phyloP scores from a whole-genome alignment of 1,284 basidiomycete genomes.

The Ganoderma lingzhi region DNA sequence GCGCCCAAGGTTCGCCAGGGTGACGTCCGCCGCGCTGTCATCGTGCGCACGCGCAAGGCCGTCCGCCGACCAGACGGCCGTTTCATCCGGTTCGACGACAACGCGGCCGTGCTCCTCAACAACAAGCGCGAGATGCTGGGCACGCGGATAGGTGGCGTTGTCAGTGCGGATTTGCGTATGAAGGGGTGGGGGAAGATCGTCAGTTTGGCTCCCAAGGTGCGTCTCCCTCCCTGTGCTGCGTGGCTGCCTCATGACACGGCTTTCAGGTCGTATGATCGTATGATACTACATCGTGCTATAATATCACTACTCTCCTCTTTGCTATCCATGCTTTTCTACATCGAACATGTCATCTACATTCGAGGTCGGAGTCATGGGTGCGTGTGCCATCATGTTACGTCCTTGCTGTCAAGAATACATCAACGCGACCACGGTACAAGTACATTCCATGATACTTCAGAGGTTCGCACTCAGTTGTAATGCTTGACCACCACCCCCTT shows the following conservation, averaged over 20 bases:
- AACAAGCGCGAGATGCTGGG: slow-evolving; percentile 98
- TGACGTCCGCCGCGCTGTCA: slow-evolving; percentile 90
- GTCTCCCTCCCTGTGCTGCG: slow-evolving; percentile 18
- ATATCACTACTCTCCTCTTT: background rate
- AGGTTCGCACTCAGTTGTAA: slow-evolving; percentile 43
- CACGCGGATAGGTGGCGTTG: slow-evolving; percentile 93
- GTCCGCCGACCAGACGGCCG: slow-evolving; percentile 89
- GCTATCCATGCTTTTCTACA: background rate
- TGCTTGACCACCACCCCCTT: slow-evolving; percentile 53
- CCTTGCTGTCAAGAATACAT: background rate
- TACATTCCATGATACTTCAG: background rate
- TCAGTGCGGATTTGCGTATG: slow-evolving; percentile 89
- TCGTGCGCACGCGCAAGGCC: slow-evolving; percentile 90
- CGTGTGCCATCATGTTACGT: too few species aligned
- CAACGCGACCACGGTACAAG: background rate
- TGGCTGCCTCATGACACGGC: background rate
- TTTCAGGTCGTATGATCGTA: slow-evolving; percentile 26
- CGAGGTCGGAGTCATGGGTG: background rate
- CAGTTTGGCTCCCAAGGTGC: slow-evolving; percentile 91
- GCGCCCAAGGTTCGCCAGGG: slow-evolving; percentile 89
- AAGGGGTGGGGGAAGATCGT: slow-evolving; percentile 97
- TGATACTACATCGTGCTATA: slow-evolving; percentile 19
- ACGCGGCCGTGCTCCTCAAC: slow-evolving; percentile 95
- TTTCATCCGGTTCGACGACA: slow-evolving; percentile 94
- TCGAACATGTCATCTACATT: background rate